Conservation (phyloP, 768 basidiomycete genomes). For the Scleroderma citrinum region DNA sequence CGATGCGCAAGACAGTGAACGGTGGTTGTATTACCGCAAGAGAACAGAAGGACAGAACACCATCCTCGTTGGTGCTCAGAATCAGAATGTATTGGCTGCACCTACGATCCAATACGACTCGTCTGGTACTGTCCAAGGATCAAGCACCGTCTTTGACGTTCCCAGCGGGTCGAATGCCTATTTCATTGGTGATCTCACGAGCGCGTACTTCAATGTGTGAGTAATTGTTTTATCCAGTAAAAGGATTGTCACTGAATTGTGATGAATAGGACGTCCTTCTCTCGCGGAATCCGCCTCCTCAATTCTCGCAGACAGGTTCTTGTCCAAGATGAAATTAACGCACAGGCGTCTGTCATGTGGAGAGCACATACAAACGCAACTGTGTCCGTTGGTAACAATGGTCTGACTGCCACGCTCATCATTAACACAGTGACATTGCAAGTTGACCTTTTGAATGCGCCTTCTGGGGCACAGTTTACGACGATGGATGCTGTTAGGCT, state of each 20-base stretch:
- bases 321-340: conserved; percentile 84
- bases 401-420: conserved; percentile 67
- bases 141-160: conserved; percentile 70
- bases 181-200: conserved; percentile 72
- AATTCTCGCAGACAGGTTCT: conserved; percentile 86
- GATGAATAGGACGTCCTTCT: conserved; percentile 52
- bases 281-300: conserved; percentile 79
- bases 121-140: conserved; percentile 66
- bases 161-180: conserved; percentile 70
- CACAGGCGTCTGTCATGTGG: conserved; percentile 65
- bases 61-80: conserved; percentile 63
- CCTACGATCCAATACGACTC: conserved; percentile 52
- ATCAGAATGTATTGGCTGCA: conserved; percentile 73
- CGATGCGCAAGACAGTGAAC: conserved; percentile 58
- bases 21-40: conserved; percentile 96
- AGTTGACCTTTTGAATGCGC: conserved; percentile 63
- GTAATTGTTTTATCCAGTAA: conserved; percentile 19
- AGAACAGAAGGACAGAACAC: conserved; percentile 98
- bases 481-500: conserved; percentile 51
- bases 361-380: conserved; percentile 97
- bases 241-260: background rate
- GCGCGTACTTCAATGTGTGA: conserved; percentile 71
- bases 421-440: conserved; percentile 64
- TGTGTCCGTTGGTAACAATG: conserved; percentile 42
- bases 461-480: conserved; percentile 58